phyloP scores from a whole-genome alignment of 179 eudicot genomes.

The Vitellaria paradoxa region DNA sequence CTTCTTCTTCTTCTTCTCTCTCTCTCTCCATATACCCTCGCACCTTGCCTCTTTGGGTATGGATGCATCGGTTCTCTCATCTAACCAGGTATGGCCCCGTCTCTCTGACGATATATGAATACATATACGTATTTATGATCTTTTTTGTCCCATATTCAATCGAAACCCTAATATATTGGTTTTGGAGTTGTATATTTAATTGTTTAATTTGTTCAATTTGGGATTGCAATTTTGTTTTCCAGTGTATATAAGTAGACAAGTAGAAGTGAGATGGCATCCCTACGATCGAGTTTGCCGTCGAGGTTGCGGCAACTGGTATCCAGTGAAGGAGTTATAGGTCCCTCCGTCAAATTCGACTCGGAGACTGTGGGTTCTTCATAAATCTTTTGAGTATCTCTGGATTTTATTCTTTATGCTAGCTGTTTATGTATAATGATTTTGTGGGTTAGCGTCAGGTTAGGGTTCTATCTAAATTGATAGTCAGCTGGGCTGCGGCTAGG shows the following conservation, averaged over 20 bases:
- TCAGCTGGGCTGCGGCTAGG: constrained; percentile 22
- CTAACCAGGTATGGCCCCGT: not conserved
- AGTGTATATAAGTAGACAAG: constrained; percentile 28
- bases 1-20: not conserved
- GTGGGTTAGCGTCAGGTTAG: not conserved
- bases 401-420: not conserved
- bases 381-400: not conserved
- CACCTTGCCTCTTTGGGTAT: not conserved
- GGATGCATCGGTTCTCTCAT: not conserved
- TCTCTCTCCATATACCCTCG: constrained; percentile 11
- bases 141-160: not conserved
- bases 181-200: not conserved
- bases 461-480: constrained; percentile 29
- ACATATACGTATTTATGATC: not conserved
- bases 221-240: constrained; percentile 14
- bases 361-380: constrained; percentile 45
- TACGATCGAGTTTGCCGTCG: constrained; percentile 91
- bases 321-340: constrained; percentile 79
- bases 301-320: constrained; percentile 81
- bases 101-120: not conserved
- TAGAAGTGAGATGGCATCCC: constrained; percentile 40
- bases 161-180: constrained; percentile 7
- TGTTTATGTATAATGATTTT: not conserved
- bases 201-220: not conserved
- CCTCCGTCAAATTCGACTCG: constrained; percentile 76